Evolutionary conservation across 306 rosid genomes (phyloP).

Genomic region (Cercis canadensis): DNA sequence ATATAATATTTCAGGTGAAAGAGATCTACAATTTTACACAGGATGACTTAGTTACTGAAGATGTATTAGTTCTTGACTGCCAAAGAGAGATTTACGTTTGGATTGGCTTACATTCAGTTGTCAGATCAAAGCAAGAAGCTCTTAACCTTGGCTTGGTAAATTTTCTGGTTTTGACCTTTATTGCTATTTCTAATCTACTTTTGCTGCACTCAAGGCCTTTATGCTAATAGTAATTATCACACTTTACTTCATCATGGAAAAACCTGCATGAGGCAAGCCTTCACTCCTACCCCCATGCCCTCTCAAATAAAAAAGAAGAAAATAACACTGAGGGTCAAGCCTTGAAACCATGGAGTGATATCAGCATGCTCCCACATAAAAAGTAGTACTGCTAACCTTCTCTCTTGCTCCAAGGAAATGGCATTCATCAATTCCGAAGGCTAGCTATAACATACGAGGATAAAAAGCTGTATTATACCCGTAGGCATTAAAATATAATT

Average conservation of each 20-base stretch:
- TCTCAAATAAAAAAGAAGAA: neutral
- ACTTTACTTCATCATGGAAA: neutral
- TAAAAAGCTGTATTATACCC: too few species aligned
- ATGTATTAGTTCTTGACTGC: constrained; percentile 81
- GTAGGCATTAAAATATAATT: too few species aligned
- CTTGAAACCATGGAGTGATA: neutral
- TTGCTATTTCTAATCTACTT: neutral
- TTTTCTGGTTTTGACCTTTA: constrained; percentile 5
- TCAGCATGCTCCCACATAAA: neutral
- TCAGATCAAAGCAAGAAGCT: constrained; percentile 84
- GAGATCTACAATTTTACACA: constrained; percentile 90
- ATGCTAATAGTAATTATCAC: neutral
- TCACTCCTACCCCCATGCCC: neutral
- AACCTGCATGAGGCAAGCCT: neutral
- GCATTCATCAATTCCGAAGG: neutral
- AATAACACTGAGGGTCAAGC: neutral
- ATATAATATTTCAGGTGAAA: constrained; percentile 70
- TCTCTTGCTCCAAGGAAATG: neutral
- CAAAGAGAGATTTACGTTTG: constrained; percentile 87
- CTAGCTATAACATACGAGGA: neutral
- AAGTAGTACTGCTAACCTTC: neutral
- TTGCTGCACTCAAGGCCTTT: constrained; percentile 4
- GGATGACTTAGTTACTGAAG: constrained; percentile 94
- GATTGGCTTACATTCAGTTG: constrained; percentile 80
- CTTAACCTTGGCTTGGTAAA: constrained; percentile 77